These are phyloP conservation scores for Bryoglossum gracile DNA, from an alignment of 495 filamentous ascomycete genomes.

Conservation along the genomic window DNA sequence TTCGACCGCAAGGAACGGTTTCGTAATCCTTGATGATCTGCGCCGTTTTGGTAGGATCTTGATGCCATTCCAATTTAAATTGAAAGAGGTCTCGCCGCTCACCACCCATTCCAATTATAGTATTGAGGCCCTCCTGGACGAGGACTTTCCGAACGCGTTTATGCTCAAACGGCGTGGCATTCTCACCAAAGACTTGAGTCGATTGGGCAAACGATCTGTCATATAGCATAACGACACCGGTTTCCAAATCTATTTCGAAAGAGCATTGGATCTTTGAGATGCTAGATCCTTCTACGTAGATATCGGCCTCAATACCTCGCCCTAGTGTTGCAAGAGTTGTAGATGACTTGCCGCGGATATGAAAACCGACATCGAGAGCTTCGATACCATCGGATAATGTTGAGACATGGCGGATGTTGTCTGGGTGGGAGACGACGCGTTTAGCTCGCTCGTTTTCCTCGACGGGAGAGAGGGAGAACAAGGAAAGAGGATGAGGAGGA, in stretches of 20 bases:
- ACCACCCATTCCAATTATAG: conserved; percentile 16
- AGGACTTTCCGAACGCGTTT: conserved; percentile 10
- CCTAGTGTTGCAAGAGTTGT: conserved; percentile 1
- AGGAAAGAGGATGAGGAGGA: conserved; percentile 5
- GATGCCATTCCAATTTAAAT: conserved; percentile 8
- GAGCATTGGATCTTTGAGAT: conserved; percentile 7
- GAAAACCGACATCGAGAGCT: conserved; percentile 4
- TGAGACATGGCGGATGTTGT: conserved; percentile 2
- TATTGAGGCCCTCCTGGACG: conserved; percentile 13
- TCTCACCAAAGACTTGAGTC: conserved; percentile 13
- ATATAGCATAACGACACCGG: conserved; percentile 12
- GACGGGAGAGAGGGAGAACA: neutral
- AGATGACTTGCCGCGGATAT: neutral
- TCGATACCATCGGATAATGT: neutral
- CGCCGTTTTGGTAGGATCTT: conserved; percentile 1
- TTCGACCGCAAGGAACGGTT: conserved; percentile 5
- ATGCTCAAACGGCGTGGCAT: conserved; percentile 14
- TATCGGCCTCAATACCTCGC: conserved; percentile 2
- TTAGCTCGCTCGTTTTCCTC: neutral
- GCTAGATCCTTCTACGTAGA: conserved; percentile 4
- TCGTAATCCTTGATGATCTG: neutral
- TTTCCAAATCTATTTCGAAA: neutral
- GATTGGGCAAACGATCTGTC: conserved; percentile 8
- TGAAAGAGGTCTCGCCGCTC: conserved; percentile 12
- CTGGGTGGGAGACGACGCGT: neutral